Conservation (phyloP, 257 asterid species). For the Sherardia arvensis region DNA sequence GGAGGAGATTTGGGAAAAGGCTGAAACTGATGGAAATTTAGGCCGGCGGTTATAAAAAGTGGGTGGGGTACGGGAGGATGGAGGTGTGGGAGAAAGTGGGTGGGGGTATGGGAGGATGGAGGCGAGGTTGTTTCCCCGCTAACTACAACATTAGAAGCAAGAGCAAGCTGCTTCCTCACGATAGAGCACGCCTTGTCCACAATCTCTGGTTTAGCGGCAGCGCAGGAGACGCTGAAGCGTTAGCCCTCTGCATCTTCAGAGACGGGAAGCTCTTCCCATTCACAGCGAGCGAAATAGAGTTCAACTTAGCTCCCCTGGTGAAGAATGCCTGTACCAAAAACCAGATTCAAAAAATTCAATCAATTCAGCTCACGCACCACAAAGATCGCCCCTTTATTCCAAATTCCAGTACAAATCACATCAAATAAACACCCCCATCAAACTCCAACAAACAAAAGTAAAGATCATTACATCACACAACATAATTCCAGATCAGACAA, state of each 20-base stretch:
- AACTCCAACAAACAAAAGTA: not conserved
- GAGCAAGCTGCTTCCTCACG: constrained; percentile 89
- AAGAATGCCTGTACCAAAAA: constrained; percentile 17
- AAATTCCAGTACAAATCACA: not conserved
- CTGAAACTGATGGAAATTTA: too few relatives aligned
- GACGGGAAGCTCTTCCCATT: constrained; percentile 26
- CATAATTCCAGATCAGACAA: not conserved
- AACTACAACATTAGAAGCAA: constrained; percentile 43
- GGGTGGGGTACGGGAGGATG: too few relatives aligned
- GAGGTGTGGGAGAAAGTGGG: too few relatives aligned
- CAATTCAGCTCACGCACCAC: not conserved
- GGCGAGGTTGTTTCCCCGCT: constrained; percentile 69
- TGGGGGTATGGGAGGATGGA: too few relatives aligned
- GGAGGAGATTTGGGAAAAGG: too few relatives aligned
- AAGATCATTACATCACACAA: not conserved
- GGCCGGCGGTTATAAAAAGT: too few relatives aligned
- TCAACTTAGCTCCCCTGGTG: constrained; percentile 18
- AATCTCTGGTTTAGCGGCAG: constrained; percentile 88
- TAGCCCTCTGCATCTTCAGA: constrained; percentile 30
- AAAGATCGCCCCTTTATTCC: not conserved
- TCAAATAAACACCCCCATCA: not conserved
- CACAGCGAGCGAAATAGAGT: constrained; percentile 22
- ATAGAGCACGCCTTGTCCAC: constrained; percentile 68
- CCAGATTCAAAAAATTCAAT: not conserved
- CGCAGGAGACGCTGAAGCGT: constrained; percentile 55